Conservation (phyloP, 768 basidiomycete species). For the Naematelia aurantialba region DNA sequence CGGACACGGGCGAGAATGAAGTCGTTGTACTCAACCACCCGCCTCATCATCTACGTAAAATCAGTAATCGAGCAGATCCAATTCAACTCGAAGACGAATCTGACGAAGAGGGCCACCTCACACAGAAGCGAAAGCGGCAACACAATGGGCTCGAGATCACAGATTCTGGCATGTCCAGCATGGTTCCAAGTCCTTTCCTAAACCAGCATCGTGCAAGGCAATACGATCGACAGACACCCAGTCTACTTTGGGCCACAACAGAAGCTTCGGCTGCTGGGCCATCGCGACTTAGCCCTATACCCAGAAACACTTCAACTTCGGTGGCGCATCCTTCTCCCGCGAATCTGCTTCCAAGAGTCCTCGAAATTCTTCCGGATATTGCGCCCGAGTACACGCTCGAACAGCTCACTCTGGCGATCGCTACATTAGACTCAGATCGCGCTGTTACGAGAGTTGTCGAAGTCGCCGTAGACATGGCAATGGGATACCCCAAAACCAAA, state of each 20-base stretch:
- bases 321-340: conserved; percentile 1
- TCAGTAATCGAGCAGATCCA: not conserved
- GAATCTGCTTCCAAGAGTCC: conserved; percentile 16
- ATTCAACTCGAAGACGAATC: no score
- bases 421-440: conserved; percentile 3
- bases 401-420: conserved; percentile 7
- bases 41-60: no score
- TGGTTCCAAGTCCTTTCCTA: not conserved
- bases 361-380: conserved; percentile 35
- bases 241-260: not conserved
- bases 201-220: not conserved
- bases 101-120: no score
- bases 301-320: not conserved
- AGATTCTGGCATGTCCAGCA: not conserved
- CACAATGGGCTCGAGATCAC: not conserved
- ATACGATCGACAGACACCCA: not conserved
- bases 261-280: not conserved
- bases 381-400: conserved; percentile 16
- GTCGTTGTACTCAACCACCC: no score
- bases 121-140: not conserved
- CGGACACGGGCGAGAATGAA: not conserved
- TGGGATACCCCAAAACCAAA: conserved; percentile 23
- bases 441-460: conserved; percentile 17
- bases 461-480: conserved; percentile 25
- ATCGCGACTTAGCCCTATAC: not conserved